Conservation (phyloP, 257 asterid species). For the Orobanche coerulescens region DNA sequence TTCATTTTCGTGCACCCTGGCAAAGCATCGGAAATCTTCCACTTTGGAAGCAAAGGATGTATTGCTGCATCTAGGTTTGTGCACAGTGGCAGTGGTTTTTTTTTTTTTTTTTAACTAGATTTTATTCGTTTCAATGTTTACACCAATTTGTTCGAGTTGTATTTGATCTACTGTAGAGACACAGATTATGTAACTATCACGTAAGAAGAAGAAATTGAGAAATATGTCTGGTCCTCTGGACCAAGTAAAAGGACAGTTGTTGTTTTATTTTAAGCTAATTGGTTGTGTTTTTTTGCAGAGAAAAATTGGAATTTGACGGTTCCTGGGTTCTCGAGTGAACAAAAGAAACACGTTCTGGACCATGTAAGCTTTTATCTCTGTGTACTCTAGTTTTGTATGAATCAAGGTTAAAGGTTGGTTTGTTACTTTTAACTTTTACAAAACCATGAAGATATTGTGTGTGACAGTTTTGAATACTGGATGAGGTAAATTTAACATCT, state of each 20-base stretch:
- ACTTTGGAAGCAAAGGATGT: constrained; percentile 89
- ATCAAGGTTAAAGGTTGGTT: not conserved
- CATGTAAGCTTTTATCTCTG: constrained; percentile 44
- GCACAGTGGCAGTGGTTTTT: constrained; percentile 15
- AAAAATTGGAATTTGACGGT: constrained; percentile 71
- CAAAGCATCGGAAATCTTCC: constrained; percentile 93
- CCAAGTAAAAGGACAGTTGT: not conserved
- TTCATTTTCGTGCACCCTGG: constrained; percentile 74
- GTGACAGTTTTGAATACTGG: not conserved
- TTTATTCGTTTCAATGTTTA: constrained; percentile 1
- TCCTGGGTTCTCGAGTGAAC: constrained; percentile 89
- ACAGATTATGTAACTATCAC: not conserved
- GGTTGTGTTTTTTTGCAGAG: constrained; percentile 52
- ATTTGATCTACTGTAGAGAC: not conserved
- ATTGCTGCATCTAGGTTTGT: constrained; percentile 88
- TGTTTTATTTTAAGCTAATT: constrained; percentile 24
- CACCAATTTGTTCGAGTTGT: too few relatives aligned
- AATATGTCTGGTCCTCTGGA: not conserved
- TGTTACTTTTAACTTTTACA: constrained; percentile 1
- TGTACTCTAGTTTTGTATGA: constrained; percentile 4
- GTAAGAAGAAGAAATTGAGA: too few relatives aligned
- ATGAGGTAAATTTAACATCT: constrained; percentile 3
- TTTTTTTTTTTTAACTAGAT: constrained; percentile 10
- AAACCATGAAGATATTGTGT: constrained; percentile 2
- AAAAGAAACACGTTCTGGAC: constrained; percentile 38